Percentiles rank a stretch among this genome's conserved stretches.
These are phyloP conservation scores for Penicillium sp. DNA, from an alignment of 2,329 filamentous ascomycete genomes.

Conservation along the genomic window DNA sequence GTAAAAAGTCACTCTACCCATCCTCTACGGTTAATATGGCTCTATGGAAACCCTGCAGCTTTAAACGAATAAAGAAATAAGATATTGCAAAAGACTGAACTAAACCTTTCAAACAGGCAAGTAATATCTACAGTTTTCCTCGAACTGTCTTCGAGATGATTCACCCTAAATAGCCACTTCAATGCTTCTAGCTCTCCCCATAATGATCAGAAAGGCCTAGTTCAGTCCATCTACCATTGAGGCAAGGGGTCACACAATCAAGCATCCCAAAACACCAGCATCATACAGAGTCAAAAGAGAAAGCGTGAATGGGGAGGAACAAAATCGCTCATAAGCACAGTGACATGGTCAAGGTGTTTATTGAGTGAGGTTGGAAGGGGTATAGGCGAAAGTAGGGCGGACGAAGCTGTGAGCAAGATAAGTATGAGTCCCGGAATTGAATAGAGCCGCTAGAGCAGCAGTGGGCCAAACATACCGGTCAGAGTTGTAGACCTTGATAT, in stretches of 20 bases:
- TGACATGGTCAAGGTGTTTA: constrained; percentile 41
- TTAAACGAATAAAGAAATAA: constrained; percentile 10
- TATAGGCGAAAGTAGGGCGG: constrained; percentile 75
- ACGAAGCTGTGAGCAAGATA: constrained; percentile 64
- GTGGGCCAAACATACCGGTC: constrained; percentile 67
- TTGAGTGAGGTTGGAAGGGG: constrained; percentile 65
- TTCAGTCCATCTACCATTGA: constrained; percentile 9
- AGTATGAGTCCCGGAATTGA: constrained; percentile 1
- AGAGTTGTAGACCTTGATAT: constrained; percentile 82
- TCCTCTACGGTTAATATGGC: no score
- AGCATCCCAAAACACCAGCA: constrained; percentile 10
- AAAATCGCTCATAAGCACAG: constrained; percentile 10
- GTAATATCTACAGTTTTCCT: constrained; percentile 39
- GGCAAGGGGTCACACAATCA: constrained; percentile 8
- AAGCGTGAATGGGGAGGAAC: constrained; percentile 7
- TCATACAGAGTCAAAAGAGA: constrained; percentile 9
- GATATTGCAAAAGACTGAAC: constrained; percentile 28
- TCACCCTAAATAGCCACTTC: constrained; percentile 2
- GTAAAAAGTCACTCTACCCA: no score
- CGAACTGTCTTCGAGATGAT: constrained; percentile 11
- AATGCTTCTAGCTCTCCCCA: constrained; percentile 6
- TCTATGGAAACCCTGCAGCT: no score
- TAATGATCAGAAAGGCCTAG: constrained; percentile 10
- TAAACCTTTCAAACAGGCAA: constrained; percentile 27
- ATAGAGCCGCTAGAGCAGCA: neutral